Evolutionary conservation across 2,329 filamentous ascomycete species (phyloP), one percentile per base, ranked within the genome.

Genomic region (Alternaria gansuensis): DNA sequence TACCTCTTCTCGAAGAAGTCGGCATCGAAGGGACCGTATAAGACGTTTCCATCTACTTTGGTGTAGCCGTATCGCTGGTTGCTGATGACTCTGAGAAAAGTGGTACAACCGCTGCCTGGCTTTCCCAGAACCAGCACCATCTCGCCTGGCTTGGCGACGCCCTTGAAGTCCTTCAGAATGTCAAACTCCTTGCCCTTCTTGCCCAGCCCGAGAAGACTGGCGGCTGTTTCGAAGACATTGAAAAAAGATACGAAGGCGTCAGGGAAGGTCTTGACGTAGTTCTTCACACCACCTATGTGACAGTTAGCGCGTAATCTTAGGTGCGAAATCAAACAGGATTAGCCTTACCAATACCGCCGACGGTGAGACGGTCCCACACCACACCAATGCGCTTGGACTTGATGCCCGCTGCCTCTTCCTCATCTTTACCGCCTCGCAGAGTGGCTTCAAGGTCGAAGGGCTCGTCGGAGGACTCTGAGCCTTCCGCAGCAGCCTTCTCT

Each of bases 81-180:
- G 6, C 80, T 79, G 55, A 84, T 82, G 23, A 84, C 81, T 57
- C 84, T 85, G 36, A 85, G 71, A 67, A 85, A 84, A 0, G 82
- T 82, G 0, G 83, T 85, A 64, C 83, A 85, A 36, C 84, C 83
- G 33, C 77, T 79, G 0, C 91, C 91, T 0, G 92, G 92, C 62
- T 88, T 85, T 23, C 92, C 92, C 6, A 96, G 82, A 0, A 96
- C 92, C 2, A 96, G 82, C 0, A 94, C 85, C 92, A 97, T 96
- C 81, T 97, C 93, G 1, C 93, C 93, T 0, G 92, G 90, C 54
- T 76, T 77, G 5, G 70, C 69, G 6, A 82, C 77, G 46, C 81
- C 90, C 51, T 82, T 83, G 79, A 93, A 95, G 64, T 85, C 82
- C 61, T 91, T 84, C 24, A 96, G 79, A 44, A 96, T 88, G 5